Conservation (phyloP, 306 rosid genomes). For the Cucurbita maxima region DNA sequence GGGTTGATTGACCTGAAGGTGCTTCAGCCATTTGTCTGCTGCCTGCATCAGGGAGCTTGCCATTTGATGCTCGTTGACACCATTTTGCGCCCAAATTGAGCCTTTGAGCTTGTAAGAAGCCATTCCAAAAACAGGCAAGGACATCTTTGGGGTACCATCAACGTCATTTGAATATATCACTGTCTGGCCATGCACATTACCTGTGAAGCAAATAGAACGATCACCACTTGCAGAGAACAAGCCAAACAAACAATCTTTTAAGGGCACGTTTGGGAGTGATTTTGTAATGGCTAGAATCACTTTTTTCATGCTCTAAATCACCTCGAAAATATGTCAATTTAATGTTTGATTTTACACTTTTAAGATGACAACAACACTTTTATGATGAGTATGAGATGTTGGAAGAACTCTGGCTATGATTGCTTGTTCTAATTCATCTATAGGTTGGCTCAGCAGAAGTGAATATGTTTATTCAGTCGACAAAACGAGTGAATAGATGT, state of each 20-base stretch:
- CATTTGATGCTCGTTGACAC: conserved; percentile 30
- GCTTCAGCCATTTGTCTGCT: conserved; percentile 61
- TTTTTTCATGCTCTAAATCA: too few species aligned
- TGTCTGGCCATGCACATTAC: conserved; percentile 27
- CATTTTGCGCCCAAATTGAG: conserved; percentile 46
- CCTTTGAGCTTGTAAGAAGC: conserved; percentile 74
- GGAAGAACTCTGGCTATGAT: neutral
- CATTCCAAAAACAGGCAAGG: conserved; percentile 52
- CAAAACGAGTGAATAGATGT: neutral
- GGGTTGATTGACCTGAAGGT: conserved; percentile 64
- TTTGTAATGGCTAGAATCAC: too few species aligned
- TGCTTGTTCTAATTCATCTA: neutral
- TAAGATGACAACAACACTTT: neutral
- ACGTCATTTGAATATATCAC: conserved; percentile 48
- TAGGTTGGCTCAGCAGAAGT: neutral
- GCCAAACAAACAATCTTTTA: neutral
- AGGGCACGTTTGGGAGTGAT: too few species aligned
- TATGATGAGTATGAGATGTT: neutral
- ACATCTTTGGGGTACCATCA: conserved; percentile 40
- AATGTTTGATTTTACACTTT: too few species aligned
- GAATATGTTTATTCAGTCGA: neutral
- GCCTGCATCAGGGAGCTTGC: conserved; percentile 50
- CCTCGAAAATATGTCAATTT: too few species aligned
- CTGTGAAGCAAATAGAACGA: conserved; percentile 16
- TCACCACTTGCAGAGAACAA: neutral